Percentiles rank a stretch among this genome's conserved stretches.
Evolutionary conservation across 495 filamentous ascomycete genomes (phyloP).

Genomic region (Aspergillus asperescens): DNA sequence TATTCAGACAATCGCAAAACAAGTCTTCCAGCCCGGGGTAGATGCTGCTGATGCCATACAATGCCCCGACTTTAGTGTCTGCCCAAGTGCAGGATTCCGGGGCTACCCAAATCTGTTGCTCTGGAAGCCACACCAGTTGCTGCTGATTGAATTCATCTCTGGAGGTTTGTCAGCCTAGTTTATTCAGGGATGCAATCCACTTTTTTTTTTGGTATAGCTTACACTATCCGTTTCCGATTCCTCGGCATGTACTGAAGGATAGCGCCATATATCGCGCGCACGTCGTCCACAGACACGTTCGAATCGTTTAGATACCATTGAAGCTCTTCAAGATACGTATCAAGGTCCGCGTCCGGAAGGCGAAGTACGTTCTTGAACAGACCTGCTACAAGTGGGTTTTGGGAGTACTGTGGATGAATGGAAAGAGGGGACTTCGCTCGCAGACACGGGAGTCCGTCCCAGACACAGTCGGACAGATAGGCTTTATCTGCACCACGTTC

Average conservation of each 20-base stretch:
- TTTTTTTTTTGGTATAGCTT: too few species aligned
- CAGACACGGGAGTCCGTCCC: slow-evolving; percentile 1
- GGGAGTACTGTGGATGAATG: neutral
- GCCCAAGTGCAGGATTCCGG: neutral
- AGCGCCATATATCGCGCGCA: neutral
- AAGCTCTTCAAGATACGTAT: neutral
- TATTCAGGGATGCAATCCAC: too few species aligned
- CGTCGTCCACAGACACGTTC: neutral
- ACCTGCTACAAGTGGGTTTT: neutral
- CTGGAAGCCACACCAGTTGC: neutral
- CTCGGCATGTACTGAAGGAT: too few species aligned
- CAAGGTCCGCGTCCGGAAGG: neutral
- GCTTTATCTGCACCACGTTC: neutral
- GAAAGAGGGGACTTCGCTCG: neutral
- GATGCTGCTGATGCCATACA: neutral
- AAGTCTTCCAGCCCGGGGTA: slow-evolving; percentile 1
- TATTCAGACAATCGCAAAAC: neutral
- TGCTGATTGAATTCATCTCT: too few species aligned
- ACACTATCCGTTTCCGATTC: too few species aligned
- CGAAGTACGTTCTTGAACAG: neutral
- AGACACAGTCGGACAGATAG: neutral
- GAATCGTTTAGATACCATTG: neutral
- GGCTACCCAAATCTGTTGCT: neutral
- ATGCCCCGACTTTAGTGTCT: neutral
- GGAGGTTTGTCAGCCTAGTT: too few species aligned